Percentiles rank a stretch among this genome's conserved stretches.
phyloP scores from a whole-genome alignment of 1,139 yeast genomes.

The Sugiyamaella pinicola region DNA sequence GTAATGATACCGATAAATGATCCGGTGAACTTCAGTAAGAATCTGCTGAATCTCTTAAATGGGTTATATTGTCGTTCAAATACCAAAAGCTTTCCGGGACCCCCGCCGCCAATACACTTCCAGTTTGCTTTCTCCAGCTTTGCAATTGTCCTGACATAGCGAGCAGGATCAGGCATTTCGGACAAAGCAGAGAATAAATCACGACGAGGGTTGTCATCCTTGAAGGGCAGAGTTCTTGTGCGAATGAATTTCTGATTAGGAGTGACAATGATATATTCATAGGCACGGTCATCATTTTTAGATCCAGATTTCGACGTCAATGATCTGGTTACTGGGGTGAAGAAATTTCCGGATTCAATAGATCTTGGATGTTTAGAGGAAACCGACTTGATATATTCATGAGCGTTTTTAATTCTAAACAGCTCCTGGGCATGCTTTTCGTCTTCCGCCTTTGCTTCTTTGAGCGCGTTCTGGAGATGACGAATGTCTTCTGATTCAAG shows the following conservation, averaged over 20 bases:
- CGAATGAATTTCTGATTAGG: conserved; percentile 47
- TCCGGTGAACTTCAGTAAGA: conserved; percentile 25
- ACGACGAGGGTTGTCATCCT: conserved; percentile 40
- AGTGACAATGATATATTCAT: conserved; percentile 52
- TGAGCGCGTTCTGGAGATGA: conserved; percentile 47
- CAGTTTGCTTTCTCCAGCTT: conserved; percentile 49
- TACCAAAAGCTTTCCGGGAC: conserved; percentile 43
- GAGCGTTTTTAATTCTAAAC: conserved; percentile 55
- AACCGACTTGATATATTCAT: conserved; percentile 52
- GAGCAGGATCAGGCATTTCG: conserved; percentile 44
- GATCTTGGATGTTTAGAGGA: conserved; percentile 45
- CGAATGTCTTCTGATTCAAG: conserved; percentile 24
- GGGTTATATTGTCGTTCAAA: conserved; percentile 40
- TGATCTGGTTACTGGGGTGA: conserved; percentile 47
- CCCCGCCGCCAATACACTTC: conserved; percentile 52
- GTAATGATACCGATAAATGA: conserved; percentile 22
- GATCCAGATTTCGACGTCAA: background rate
- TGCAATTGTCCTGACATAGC: conserved; percentile 41
- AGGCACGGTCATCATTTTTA: conserved; percentile 23
- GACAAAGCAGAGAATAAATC: conserved; percentile 53
- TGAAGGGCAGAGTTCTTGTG: conserved; percentile 49
- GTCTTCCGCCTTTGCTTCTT: conserved; percentile 48
- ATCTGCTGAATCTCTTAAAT: conserved; percentile 23
- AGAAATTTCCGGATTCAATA: conserved; percentile 52
- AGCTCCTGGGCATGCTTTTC: conserved; percentile 48